Evolutionary conservation across 2,329 filamentous ascomycete species (phyloP).

Genomic region (Talaromyces funiculosus): DNA sequence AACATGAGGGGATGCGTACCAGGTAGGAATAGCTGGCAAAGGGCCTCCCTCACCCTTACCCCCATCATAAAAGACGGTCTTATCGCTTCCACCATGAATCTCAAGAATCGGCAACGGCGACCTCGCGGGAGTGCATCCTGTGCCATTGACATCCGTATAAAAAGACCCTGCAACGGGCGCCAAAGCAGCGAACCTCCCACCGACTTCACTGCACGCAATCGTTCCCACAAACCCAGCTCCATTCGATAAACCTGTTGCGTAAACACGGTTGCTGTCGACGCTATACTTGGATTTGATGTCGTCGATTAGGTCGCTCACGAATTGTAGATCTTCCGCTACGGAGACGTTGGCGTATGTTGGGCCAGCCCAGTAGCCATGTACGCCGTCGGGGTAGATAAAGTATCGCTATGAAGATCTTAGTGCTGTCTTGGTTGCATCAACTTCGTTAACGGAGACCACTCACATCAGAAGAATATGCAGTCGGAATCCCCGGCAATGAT

Average conservation of each 20-base stretch:
- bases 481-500: conserved; percentile 9
- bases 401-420: conserved; percentile 34
- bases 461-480: conserved; percentile 29
- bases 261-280: conserved; percentile 41
- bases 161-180: conserved; percentile 44
- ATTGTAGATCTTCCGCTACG: conserved; percentile 43
- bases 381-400: conserved; percentile 45
- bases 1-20: no score
- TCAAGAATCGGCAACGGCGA: conserved; percentile 44
- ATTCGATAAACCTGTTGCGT: conserved; percentile 45
- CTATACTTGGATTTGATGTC: conserved; percentile 38
- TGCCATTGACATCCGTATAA: conserved; percentile 37
- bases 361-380: conserved; percentile 43
- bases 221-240: conserved; percentile 46
- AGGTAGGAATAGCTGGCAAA: conserved; percentile 40
- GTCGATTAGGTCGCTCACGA: conserved; percentile 40
- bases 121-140: conserved; percentile 32
- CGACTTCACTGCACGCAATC: conserved; percentile 40
- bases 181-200: conserved; percentile 42
- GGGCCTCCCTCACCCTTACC: conserved; percentile 40
- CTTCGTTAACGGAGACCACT: background rate
- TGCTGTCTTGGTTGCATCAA: no score
- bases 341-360: conserved; percentile 42
- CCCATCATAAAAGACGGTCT: conserved; percentile 43
- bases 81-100: conserved; percentile 48